Evolutionary conservation across 2,329 filamentous ascomycete genomes (phyloP).

Genomic region (Cladophialophora psammophila): DNA sequence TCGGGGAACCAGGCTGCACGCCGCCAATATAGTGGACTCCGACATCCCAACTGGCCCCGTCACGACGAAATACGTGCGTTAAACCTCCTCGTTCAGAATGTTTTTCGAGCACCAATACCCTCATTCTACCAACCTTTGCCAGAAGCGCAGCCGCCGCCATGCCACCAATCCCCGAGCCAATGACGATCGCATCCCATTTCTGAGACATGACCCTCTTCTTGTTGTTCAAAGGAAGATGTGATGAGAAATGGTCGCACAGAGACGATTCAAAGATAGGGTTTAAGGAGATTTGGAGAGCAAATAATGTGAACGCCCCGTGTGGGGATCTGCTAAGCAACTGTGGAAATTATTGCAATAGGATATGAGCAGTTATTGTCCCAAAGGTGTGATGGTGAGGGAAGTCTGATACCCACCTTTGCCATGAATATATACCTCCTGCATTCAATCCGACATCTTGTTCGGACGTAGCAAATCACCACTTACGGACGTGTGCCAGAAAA

Average conservation of each 20-base stretch:
- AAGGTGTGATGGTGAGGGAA: not conserved
- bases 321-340: not conserved
- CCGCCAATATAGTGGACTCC: not conserved
- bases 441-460: not conserved
- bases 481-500: not conserved
- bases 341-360: not conserved
- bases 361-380: not conserved
- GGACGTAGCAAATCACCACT: not conserved
- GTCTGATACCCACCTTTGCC: not conserved
- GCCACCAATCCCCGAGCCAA: not conserved
- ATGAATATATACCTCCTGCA: not conserved
- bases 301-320: not conserved
- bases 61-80: not conserved
- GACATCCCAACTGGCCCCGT: not conserved
- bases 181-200: not conserved
- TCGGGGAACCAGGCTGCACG: not conserved
- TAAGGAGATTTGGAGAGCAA: not conserved
- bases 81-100: not conserved
- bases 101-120: not conserved
- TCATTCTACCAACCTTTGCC: not conserved
- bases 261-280: not conserved
- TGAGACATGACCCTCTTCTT: not conserved
- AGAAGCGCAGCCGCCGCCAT: not conserved
- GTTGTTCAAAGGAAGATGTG: not conserved
- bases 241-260: not conserved